Evolutionary conservation across 2,329 filamentous ascomycete species (phyloP), one percentile per base, ranked within the genome.

Genomic region (Thielaviopsis punctulata): DNA sequence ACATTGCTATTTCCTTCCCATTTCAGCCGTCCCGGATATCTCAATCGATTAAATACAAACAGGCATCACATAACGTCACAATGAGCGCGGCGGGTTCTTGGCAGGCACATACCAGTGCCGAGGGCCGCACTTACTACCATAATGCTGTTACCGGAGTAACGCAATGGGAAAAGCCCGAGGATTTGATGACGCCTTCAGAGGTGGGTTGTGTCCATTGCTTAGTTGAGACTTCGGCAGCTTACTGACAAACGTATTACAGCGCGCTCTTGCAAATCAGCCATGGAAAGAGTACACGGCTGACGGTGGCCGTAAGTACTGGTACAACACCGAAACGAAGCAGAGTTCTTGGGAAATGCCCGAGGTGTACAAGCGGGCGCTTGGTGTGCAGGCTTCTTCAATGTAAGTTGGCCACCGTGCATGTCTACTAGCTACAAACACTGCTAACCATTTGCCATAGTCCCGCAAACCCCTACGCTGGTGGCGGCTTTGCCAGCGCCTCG

Each of bases 341-440:
- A 96, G 88, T 65, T 87, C 85, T 27, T 98, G 92, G 92, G 84
- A 89, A 62, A 89, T 95, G 76, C 92, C 92, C 52, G 84, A 87
- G 52, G 79, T 70, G 57, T 89, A 89, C 68, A 87, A 85, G 62
- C 75, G 75, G 59, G 84, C 86, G 55, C 71, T 89, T 54, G 81
- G 81, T 49, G 76, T 79, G n/a, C 25, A 21, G 13, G 47, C 51
- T 19, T 9, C 48, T 21, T 33, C 47, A 23, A 33, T 18, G 50
- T 55, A 52, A 47, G 52, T 45, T 23, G 8, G 22, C 5, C 36
- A 7, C 4, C n/a, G n/a, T 25, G 12, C 21, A 8, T 13, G 21
- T 24, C n/a, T 7, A 6, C 18, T 2, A 15, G 36, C n/a, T 4
- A 9, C 22, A 19, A 23, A 39, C 18, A 36, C 18, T 30, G 12